These are phyloP conservation scores for Metschnikowia santaceciliae DNA, from an alignment of 805 yeast genomes.

Conservation along the genomic window DNA sequence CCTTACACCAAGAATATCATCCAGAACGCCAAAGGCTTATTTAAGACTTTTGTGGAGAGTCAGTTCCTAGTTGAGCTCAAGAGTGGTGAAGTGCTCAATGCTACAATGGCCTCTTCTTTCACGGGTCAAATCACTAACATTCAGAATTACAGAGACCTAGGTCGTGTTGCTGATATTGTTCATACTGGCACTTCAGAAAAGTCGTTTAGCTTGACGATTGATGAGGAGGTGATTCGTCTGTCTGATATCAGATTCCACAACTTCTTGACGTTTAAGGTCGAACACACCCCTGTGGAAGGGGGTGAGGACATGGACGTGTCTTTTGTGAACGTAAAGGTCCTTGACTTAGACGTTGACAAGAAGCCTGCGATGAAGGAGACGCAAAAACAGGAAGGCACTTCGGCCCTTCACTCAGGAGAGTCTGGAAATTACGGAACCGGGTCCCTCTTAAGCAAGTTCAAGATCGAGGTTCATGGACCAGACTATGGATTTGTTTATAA, in stretches of 20 bases:
- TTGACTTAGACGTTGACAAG: constrained; percentile 17
- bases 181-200: constrained; percentile 20
- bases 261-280: constrained; percentile 27
- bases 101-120: constrained; percentile 26
- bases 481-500: constrained; percentile 18
- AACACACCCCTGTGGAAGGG: constrained; percentile 14
- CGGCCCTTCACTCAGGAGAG: constrained; percentile 40
- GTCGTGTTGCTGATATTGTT: constrained; percentile 35
- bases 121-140: constrained; percentile 34
- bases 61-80: constrained; percentile 32
- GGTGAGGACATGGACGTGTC: constrained; percentile 27
- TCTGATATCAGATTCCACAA: constrained; percentile 20
- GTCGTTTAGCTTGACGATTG: constrained; percentile 20
- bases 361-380: constrained; percentile 20
- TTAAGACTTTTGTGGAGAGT: constrained; percentile 31
- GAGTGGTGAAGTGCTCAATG: constrained; percentile 33
- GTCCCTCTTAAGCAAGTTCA: constrained; percentile 29
- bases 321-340: constrained; percentile 20
- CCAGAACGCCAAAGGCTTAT: constrained; percentile 38
- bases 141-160: constrained; percentile 35
- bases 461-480: constrained; percentile 18
- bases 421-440: constrained; percentile 48
- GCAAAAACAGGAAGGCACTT: constrained; percentile 43
- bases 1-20: constrained; percentile 33
- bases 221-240: constrained; percentile 17